Evolutionary conservation across 768 basidiomycete species (phyloP).

Genomic region (Boletales sp.): DNA sequence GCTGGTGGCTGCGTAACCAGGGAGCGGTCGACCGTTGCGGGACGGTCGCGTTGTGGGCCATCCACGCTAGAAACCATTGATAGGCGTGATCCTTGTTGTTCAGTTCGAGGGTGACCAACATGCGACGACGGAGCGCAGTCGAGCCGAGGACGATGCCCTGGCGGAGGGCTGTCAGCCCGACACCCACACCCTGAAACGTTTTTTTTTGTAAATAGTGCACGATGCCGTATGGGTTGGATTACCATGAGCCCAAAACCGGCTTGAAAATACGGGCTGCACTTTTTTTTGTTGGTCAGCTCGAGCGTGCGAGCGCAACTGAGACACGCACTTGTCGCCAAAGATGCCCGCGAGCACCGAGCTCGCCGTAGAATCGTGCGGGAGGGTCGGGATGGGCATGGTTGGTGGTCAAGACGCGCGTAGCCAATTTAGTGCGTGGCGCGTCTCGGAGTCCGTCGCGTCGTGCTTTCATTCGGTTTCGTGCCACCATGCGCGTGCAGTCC

Average conservation of each 20-base stretch:
- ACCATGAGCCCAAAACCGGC: constrained; percentile 99
- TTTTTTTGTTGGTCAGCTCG: constrained; percentile 17
- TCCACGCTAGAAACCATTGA: constrained; percentile 97
- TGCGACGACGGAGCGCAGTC: constrained; percentile 75
- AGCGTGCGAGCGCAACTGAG: no score
- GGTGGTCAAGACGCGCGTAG: constrained; percentile 2
- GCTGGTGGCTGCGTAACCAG: constrained; percentile 81
- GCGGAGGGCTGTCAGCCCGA: constrained; percentile 73
- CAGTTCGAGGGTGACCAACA: constrained; percentile 94
- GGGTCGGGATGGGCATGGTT: constrained; percentile 11
- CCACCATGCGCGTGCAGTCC: constrained; percentile 35
- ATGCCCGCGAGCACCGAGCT: constrained; percentile 38
- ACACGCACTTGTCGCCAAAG: constrained; percentile 64
- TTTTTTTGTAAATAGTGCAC: background rate
- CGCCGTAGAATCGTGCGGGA: constrained; percentile 4
- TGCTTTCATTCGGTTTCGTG: constrained; percentile 4
- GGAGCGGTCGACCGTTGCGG: constrained; percentile 23
- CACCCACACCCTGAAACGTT: constrained; percentile 76
- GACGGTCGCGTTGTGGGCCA: constrained; percentile 64
- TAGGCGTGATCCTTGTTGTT: constrained; percentile 94
- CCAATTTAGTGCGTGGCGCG: constrained; percentile 23
- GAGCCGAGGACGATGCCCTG: constrained; percentile 66
- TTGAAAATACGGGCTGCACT: constrained; percentile 90
- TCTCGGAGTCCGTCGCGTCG: constrained; percentile 20
- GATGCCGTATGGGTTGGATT: constrained; percentile 7